phyloP scores from a whole-genome alignment of 495 filamentous ascomycete genomes.

The Penicillium nucicola region DNA sequence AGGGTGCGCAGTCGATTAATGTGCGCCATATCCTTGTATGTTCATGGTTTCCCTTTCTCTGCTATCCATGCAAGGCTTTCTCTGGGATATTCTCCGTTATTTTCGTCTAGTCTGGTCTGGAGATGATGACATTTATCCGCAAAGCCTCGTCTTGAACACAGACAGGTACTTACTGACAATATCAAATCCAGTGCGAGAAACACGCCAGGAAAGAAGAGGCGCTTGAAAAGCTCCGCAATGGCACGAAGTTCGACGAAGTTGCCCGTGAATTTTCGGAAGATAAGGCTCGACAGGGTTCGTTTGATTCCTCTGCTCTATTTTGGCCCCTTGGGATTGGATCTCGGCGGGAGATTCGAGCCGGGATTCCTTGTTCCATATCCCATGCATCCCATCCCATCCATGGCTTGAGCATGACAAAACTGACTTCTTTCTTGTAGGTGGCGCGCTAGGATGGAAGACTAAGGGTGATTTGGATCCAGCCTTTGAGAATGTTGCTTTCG shows the following conservation, averaged over 20 bases:
- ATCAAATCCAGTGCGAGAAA: conserved; percentile 72
- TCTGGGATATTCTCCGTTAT: no score
- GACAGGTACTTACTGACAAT: neutral
- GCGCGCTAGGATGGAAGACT: conserved; percentile 79
- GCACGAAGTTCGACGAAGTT: conserved; percentile 85
- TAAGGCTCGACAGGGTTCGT: conserved; percentile 75
- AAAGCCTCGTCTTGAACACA: no score
- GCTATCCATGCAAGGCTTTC: no score
- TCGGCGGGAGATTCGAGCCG: no score
- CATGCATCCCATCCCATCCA: no score
- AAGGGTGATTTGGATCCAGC: conserved; percentile 67
- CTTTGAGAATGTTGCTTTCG: conserved; percentile 81
- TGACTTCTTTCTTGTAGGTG: conserved; percentile 48
- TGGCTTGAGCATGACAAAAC: neutral
- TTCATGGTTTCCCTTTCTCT: conserved; percentile 2
- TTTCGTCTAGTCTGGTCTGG: no score
- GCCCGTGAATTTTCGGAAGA: conserved; percentile 84
- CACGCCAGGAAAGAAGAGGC: conserved; percentile 86
- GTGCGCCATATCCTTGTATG: conserved; percentile 83
- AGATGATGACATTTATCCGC: no score
- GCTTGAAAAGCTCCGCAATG: conserved; percentile 68
- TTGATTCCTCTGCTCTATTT: no score
- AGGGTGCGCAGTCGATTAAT: conserved; percentile 76
- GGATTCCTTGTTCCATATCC: no score
- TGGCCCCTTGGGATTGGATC: no score